These are phyloP conservation scores for Lanmaoa rubissima DNA, from an alignment of 768 basidiomycete genomes.

Conservation along the genomic window DNA sequence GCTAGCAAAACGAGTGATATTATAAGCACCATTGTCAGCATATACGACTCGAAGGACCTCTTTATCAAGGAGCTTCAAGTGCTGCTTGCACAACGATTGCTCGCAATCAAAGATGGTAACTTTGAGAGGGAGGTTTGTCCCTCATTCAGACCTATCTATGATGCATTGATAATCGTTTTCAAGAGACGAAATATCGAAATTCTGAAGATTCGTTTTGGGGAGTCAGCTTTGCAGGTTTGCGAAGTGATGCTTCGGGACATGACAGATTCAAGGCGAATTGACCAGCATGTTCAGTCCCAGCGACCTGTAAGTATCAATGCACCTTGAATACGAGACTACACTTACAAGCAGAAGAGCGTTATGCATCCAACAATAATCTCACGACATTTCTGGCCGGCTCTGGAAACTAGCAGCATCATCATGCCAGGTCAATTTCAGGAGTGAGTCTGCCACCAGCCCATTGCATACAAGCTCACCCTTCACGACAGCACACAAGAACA, in stretches of 20 bases:
- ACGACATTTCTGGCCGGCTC: constrained; percentile 90
- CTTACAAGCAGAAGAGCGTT: constrained; percentile 46
- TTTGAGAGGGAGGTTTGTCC: constrained; percentile 59
- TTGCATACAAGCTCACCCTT: constrained; percentile 1
- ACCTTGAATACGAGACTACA: neutral
- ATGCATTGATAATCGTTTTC: constrained; percentile 3
- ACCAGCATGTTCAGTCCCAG: constrained; percentile 83
- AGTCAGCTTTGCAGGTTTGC: constrained; percentile 88
- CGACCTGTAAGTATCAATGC: constrained; percentile 46
- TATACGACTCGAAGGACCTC: constrained; percentile 95
- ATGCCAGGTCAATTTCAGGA: constrained; percentile 85
- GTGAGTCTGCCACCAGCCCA: constrained; percentile 42
- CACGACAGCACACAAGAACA: constrained; percentile 60
- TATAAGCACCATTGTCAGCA: constrained; percentile 93
- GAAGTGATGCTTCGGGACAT: constrained; percentile 99
- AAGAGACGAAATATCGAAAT: constrained; percentile 93
- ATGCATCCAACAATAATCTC: constrained; percentile 92
- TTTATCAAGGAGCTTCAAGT: constrained; percentile 96
- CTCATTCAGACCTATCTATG: neutral
- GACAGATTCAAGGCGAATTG: constrained; percentile 88
- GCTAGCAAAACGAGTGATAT: constrained; percentile 90
- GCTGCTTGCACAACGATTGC: constrained; percentile 80
- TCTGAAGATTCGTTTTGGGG: constrained; percentile 94
- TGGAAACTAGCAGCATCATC: constrained; percentile 66
- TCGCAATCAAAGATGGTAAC: constrained; percentile 78